Evolutionary conservation across 2,329 filamentous ascomycete genomes (phyloP).

Genomic region (Celoporthe dispersa): DNA sequence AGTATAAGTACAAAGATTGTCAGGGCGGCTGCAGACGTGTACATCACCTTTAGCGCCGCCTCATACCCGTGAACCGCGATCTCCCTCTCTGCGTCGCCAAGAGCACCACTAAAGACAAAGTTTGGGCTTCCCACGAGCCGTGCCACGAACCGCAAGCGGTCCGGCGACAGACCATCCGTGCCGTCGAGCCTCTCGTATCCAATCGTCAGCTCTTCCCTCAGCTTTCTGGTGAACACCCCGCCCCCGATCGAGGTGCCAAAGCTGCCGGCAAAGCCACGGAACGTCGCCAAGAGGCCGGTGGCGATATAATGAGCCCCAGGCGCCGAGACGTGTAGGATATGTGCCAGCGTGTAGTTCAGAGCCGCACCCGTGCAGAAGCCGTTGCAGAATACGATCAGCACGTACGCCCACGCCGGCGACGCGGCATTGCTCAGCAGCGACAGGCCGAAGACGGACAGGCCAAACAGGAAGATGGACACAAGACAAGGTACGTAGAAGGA

Average conservation of each 20-base stretch:
- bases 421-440: constrained; percentile 57
- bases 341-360: constrained; percentile 81
- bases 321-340: constrained; percentile 73
- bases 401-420: constrained; percentile 56
- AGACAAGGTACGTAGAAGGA: constrained; percentile 73
- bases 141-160: constrained; percentile 46
- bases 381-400: constrained; percentile 68
- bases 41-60: constrained; percentile 49
- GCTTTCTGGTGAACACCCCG: constrained; percentile 70
- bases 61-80: constrained; percentile 56
- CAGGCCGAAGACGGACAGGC: constrained; percentile 60
- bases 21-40: constrained; percentile 51
- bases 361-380: constrained; percentile 74
- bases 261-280: constrained; percentile 79
- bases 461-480: constrained; percentile 65
- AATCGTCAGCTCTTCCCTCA: constrained; percentile 58
- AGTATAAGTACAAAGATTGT: constrained; percentile 49
- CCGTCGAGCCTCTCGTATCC: constrained; percentile 59
- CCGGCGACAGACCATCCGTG: constrained; percentile 38
- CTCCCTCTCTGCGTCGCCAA: constrained; percentile 46
- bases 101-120: constrained; percentile 49
- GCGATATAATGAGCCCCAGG: constrained; percentile 73
- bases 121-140: constrained; percentile 56
- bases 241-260: constrained; percentile 82
- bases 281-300: constrained; percentile 76